Percentiles rank a stretch among this genome's conserved stretches.
Evolutionary conservation across 176 grass and related monocot genomes (phyloP).

Genomic region (Themeda triandra): DNA sequence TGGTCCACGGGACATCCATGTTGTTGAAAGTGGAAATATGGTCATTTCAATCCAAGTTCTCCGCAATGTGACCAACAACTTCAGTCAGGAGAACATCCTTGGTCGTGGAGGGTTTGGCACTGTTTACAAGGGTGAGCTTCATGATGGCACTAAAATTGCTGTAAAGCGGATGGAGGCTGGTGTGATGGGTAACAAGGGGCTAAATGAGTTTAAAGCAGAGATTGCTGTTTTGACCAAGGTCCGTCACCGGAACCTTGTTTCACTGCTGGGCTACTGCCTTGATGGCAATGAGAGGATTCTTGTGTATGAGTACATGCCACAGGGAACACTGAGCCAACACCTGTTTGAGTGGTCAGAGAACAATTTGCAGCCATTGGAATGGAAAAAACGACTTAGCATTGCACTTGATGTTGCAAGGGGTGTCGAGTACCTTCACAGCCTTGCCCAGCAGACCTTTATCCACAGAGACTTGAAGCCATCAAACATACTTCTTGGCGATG

Average conservation of each 20-base stretch:
- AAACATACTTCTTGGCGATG: constrained; percentile 92
- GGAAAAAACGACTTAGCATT: constrained; percentile 87
- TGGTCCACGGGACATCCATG: constrained; percentile 63
- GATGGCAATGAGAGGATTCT: constrained; percentile 92
- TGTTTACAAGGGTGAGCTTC: constrained; percentile 94
- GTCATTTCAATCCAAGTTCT: constrained; percentile 97
- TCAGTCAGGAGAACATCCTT: constrained; percentile 83
- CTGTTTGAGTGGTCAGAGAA: constrained; percentile 75
- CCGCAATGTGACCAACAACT: constrained; percentile 92
- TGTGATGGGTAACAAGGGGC: constrained; percentile 93
- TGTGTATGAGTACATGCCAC: constrained; percentile 97
- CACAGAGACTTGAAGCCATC: constrained; percentile 95
- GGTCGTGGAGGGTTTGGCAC: constrained; percentile 87
- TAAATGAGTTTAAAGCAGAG: constrained; percentile 92
- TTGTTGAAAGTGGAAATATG: constrained; percentile 90
- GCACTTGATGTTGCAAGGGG: constrained; percentile 94
- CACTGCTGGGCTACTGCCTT: constrained; percentile 85
- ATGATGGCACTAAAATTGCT: constrained; percentile 92
- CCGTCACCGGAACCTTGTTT: constrained; percentile 86
- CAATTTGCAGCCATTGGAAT: constrained; percentile 70
- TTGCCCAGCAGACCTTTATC: constrained; percentile 95
- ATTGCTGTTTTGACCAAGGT: constrained; percentile 92
- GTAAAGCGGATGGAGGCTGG: constrained; percentile 95
- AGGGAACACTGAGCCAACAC: constrained; percentile 72
- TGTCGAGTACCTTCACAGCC: constrained; percentile 86